Conservation (phyloP, 805 yeast genomes). For the Alloascoidea hylecoeti region DNA sequence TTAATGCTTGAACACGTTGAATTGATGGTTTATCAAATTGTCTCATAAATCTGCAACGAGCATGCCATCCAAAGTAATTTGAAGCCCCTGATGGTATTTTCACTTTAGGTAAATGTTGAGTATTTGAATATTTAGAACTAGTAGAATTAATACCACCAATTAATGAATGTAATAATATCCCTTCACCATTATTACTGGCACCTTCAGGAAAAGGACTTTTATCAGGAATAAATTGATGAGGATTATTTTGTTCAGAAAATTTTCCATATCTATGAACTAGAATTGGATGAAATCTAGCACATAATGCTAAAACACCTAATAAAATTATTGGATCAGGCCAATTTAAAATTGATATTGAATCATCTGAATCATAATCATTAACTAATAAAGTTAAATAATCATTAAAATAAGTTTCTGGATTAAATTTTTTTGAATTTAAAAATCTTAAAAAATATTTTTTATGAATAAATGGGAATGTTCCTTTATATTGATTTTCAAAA, state of each 20-base stretch:
- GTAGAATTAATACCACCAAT: no score
- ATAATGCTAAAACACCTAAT: constrained; percentile 21
- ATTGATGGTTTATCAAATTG: constrained; percentile 24
- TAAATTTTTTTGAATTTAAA: constrained; percentile 4
- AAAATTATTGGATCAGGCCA: constrained; percentile 16
- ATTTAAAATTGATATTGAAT: constrained; percentile 1
- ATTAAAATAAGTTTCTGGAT: constrained; percentile 6
- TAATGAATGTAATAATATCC: no score
- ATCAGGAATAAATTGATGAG: constrained; percentile 16
- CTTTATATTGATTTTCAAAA: constrained; percentile 5
- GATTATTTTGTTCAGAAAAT: constrained; percentile 16
- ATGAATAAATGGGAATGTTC: constrained; percentile 4
- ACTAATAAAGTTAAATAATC: neutral
- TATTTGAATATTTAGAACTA: constrained; percentile 2
- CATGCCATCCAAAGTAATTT: constrained; percentile 25
- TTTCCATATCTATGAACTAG: constrained; percentile 19
- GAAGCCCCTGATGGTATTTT: constrained; percentile 16
- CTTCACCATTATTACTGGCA: neutral
- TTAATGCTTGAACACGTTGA: constrained; percentile 22
- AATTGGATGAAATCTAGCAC: constrained; percentile 20
- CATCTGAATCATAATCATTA: constrained; percentile 2
- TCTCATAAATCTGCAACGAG: constrained; percentile 17
- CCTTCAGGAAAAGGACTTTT: constrained; percentile 3
- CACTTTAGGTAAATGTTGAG: constrained; percentile 3
- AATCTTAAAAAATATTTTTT: constrained; percentile 4